Conservation (phyloP, 148 eudicot species). For the Agrostemma githago region DNA sequence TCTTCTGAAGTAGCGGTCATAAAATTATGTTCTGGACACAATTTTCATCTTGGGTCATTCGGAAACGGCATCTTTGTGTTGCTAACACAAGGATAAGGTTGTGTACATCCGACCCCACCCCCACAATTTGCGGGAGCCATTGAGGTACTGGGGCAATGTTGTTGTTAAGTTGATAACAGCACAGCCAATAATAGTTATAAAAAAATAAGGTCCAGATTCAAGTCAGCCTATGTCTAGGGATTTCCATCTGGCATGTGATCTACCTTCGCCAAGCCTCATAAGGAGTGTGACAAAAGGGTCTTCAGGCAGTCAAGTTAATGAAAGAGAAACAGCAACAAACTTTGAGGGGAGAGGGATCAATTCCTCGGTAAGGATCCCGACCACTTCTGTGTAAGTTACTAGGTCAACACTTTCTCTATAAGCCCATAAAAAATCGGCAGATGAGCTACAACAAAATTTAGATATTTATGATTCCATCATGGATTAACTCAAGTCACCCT, state of each 20-base stretch:
- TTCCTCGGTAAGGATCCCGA: background rate
- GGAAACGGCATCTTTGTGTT: no score
- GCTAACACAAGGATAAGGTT: no score
- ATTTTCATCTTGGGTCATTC: no score
- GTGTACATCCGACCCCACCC: no score
- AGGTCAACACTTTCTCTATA: background rate
- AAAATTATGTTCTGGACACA: no score
- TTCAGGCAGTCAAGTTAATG: background rate
- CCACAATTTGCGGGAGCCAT: no score
- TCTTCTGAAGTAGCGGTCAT: no score
- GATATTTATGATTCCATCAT: conserved; percentile 3
- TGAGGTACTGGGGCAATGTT: no score
- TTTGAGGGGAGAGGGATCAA: no score
- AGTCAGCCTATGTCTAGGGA: background rate
- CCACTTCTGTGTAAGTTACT: background rate
- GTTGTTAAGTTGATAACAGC: background rate
- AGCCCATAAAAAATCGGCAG: background rate
- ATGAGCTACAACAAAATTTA: background rate
- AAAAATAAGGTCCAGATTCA: background rate
- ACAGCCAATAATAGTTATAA: background rate
- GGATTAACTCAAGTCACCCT: conserved; percentile 1
- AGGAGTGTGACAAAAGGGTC: background rate
- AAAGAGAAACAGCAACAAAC: background rate
- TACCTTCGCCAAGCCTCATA: background rate
- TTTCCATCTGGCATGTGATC: background rate